Base-by-base conservation (phyloP, 306 rosid genomes). In the Quillaja saponaria region DNA sequence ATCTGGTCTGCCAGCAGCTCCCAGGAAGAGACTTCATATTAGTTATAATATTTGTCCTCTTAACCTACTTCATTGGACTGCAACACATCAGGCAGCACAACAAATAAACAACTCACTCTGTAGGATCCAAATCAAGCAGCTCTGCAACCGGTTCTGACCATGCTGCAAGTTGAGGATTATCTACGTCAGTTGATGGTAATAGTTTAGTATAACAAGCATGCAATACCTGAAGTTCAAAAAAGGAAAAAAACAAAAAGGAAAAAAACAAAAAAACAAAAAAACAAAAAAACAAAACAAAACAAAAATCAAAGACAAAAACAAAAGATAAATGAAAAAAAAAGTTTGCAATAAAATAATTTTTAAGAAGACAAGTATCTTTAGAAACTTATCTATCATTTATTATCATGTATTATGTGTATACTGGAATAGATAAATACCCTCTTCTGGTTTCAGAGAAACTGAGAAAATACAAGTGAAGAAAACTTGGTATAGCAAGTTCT, bases 191-290 rank as follows among this genome's bases (percentile, higher is more conserved):
- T 1, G 99, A 89, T 0, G 97, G 97, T 1, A 78, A 80, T 12
- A 89, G 90, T 76, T 80, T 85, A 0, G 97, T 73, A 66, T 81
- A 89, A 55, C 97, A 94, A 55, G 99, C 95, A 75, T 85, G 99
- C 68, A 94, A 64, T 13, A 94, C 98, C 98, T 92, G 77, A 71
- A 55, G 57, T 18, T 34, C 16, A 41, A 52, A 51, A 12, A 20
- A 13, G 35, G 16, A 46, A 37, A 33, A 31, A 14, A 58, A 38
- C 17, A 39, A 60, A 31, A 6, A 67, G 42, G 12, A 49, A 0
- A 9, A 31, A 12, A 21, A n/a, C 9, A 39, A 52, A 31, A 44
- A 0, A 14, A 55, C 45, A 9, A 47, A 16, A 10, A 35, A 58
- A 14, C 34, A 1, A 35, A 37, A 37, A 37, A 37, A 37, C 40